These are phyloP conservation scores for Theileria orientalis DNA, from an alignment of 169 alveolate species.

Conservation along the genomic window DNA sequence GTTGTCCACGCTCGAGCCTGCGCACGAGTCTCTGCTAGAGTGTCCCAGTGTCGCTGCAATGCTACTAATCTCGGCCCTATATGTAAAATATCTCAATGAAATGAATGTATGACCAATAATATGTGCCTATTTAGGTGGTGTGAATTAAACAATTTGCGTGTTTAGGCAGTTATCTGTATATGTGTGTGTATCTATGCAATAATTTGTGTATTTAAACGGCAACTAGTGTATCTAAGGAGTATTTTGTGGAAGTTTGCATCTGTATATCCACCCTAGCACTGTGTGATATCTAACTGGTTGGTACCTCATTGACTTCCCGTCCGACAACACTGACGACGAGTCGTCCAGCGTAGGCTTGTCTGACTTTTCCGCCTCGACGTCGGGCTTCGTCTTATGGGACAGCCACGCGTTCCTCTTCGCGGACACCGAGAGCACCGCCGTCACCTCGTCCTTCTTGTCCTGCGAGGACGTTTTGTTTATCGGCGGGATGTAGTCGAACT, in stretches of 20 bases:
- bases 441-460: constrained; percentile 79
- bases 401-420: constrained; percentile 72
- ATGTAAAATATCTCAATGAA: too few relatives aligned
- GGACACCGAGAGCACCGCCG: constrained; percentile 82
- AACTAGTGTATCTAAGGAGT: too few relatives aligned
- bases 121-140: too few relatives aligned
- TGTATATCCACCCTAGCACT: not conserved
- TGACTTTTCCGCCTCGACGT: constrained; percentile 31
- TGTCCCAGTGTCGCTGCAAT: constrained; percentile 80
- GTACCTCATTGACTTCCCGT: constrained; percentile 64
- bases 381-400: constrained; percentile 46
- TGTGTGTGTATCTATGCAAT: not conserved
- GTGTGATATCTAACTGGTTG: too few relatives aligned
- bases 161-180: too few relatives aligned
- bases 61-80: constrained; percentile 67
- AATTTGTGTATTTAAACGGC: not conserved
- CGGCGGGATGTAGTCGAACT: constrained; percentile 77
- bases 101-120: not conserved
- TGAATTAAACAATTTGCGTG: too few relatives aligned
- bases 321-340: constrained; percentile 67
- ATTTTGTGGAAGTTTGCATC: too few relatives aligned
- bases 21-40: constrained; percentile 71
- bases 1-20: constrained; percentile 62
- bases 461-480: constrained; percentile 70
- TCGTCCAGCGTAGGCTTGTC: constrained; percentile 63